These are phyloP conservation scores for Populus hybrid DNA, from an alignment of 441 rosid species.

Conservation along the genomic window DNA sequence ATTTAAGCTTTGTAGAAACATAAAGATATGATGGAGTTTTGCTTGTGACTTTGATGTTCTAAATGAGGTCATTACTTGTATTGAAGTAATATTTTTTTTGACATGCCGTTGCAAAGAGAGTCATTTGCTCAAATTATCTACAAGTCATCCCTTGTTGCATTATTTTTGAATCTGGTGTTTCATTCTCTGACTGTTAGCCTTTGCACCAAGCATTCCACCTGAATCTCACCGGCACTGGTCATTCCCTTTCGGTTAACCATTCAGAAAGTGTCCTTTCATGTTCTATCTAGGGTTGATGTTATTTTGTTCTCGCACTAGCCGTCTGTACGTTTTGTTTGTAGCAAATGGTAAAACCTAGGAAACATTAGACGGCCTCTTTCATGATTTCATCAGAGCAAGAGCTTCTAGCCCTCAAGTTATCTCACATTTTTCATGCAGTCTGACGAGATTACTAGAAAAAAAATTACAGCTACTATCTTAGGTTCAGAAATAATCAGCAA, in stretches of 20 bases:
- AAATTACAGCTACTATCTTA: not conserved
- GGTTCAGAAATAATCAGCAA: not conserved
- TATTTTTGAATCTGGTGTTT: not conserved
- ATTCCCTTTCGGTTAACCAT: too few relatives aligned
- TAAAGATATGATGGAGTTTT: slow-evolving; percentile 2
- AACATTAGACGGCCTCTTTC: too few relatives aligned
- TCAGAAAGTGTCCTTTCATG: not conserved
- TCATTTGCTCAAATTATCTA: not conserved
- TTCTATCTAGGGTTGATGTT: too few relatives aligned
- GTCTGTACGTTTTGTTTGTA: too few relatives aligned
- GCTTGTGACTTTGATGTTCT: slow-evolving; percentile 1
- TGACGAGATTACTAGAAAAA: not conserved
- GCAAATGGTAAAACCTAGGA: too few relatives aligned
- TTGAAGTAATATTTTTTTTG: not conserved
- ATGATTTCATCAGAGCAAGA: too few relatives aligned
- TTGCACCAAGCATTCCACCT: not conserved
- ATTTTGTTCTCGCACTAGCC: too few relatives aligned
- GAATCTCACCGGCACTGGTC: too few relatives aligned
- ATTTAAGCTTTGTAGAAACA: slow-evolving; percentile 8
- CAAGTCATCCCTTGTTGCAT: not conserved
- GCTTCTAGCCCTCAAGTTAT: not conserved
- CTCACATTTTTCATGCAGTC: not conserved
- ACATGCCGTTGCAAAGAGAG: not conserved
- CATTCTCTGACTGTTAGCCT: not conserved
- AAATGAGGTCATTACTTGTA: not conserved